Base-by-base conservation (phyloP, 805 yeast species). In the Barnettozyma californica region DNA sequence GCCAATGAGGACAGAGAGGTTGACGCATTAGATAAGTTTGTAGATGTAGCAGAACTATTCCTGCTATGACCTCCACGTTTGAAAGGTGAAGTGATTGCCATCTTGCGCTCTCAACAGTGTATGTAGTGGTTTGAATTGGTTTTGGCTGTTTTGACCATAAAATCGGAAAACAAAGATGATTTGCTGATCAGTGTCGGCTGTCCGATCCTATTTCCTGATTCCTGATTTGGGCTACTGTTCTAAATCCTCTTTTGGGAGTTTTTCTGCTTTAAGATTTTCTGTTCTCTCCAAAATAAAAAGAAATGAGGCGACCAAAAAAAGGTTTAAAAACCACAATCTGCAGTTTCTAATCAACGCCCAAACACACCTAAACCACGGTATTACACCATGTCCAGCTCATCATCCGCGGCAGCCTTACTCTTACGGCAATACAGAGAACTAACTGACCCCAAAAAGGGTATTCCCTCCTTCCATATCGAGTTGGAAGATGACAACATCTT, bases 371-470 rank as follows among this genome's bases (percentile, higher is more conserved):
- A 25, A 33, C 13, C 26, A 23, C 14, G 25, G 5, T 5, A 10
- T 19, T 20, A 29, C 21, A 38, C 31, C 29, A 56, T 53, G 59
- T 39, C 52, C 21, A 26, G 44, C 16, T 49, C 61, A 9, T 52
- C 57, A 31, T 51, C 84, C 27, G 90, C 92, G 26, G 90, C 95
- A 16, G 83, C 95, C 52, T 77, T 92, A 49, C 76, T 92, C 50
- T 84, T 89, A 81, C 90, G 94, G 77, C 97, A 92, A 76, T 91
- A 76, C 70, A 82, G 87, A 66, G 97, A 92, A 65, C 83, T 92
- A 50, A 88, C 97, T 20, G 95, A 91, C 70, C 96, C 97, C 10
- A 85, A 84, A 62, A 87, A 86, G 65, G 91, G 86, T 37, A 78
- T 80, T 48, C 84, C 85, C 3, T 75, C 81, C 9, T 81, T 81